These are phyloP conservation scores for Akebia trifoliata DNA, from an alignment of 164 flowering plant genomes.

Conservation along the genomic window DNA sequence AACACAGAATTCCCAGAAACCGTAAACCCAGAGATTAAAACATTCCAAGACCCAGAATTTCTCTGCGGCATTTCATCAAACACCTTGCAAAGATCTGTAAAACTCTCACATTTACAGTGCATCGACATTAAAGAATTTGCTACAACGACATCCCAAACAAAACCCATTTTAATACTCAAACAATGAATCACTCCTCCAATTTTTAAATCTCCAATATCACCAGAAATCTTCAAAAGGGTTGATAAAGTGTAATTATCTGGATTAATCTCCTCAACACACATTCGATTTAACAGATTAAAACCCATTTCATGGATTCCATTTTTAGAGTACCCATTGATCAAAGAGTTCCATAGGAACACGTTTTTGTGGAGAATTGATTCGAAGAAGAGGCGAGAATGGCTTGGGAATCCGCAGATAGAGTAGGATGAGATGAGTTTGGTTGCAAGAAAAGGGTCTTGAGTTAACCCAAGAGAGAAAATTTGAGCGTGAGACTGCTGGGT, in stretches of 20 bases:
- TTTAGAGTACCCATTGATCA: slow-evolving; percentile 51
- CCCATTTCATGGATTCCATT: slow-evolving; percentile 26
- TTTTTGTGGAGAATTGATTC: slow-evolving; percentile 28
- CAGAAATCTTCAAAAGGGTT: slow-evolving; percentile 34
- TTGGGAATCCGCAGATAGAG: slow-evolving; percentile 25
- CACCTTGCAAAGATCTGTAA: slow-evolving; percentile 27
- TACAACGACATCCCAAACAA: slow-evolving; percentile 37
- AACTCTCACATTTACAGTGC: slow-evolving; percentile 42
- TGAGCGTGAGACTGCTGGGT: slow-evolving; percentile 44
- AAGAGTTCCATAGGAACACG: slow-evolving; percentile 46
- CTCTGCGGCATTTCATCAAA: slow-evolving; percentile 65
- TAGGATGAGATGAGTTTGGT: slow-evolving; percentile 57
- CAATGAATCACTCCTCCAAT: slow-evolving; percentile 43
- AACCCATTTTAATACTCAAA: slow-evolving; percentile 37
- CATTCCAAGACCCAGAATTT: slow-evolving; percentile 57
- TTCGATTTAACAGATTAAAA: slow-evolving; percentile 32
- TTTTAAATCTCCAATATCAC: slow-evolving; percentile 30
- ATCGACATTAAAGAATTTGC: slow-evolving; percentile 50
- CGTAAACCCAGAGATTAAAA: slow-evolving; percentile 31
- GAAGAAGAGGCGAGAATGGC: slow-evolving; percentile 35
- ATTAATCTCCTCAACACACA: slow-evolving; percentile 23
- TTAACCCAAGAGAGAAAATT: slow-evolving; percentile 27
- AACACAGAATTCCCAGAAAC: slow-evolving; percentile 12
- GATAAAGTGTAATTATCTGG: slow-evolving; percentile 57
- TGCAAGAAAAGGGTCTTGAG: slow-evolving; percentile 38